Percentiles rank a stretch among this genome's conserved stretches.
Conservation (phyloP, 2,329 filamentous ascomycete genomes). For the Tolypocladium inflatum region DNA sequence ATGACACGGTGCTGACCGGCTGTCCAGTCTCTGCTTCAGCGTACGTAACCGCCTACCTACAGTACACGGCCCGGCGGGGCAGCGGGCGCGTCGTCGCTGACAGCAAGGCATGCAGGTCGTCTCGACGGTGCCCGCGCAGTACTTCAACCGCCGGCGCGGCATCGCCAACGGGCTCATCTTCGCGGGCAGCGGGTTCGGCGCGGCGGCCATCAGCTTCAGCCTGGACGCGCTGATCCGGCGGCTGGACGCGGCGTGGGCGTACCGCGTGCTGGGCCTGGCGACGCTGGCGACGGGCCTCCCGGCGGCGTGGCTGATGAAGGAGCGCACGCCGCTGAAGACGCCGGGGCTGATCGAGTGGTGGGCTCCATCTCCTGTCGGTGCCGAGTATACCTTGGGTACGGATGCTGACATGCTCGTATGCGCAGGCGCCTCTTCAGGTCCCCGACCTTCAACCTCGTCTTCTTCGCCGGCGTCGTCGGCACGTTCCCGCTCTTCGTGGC, state of each 20-base stretch:
- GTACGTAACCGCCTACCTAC: too few relatives aligned
- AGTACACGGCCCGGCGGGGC: neutral
- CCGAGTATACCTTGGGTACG: too few relatives aligned
- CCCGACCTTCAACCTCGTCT: slow-evolving; percentile 40
- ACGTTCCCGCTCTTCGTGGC: slow-evolving; percentile 53
- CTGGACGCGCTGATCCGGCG: neutral
- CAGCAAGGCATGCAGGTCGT: neutral
- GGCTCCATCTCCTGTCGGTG: too few relatives aligned
- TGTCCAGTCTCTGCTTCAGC: neutral
- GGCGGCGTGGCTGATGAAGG: neutral
- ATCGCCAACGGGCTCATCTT: neutral
- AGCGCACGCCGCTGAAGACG: neutral
- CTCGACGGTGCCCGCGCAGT: neutral
- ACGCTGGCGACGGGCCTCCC: neutral
- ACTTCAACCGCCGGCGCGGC: neutral
- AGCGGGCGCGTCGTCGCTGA: neutral
- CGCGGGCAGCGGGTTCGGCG: neutral
- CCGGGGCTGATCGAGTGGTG: neutral
- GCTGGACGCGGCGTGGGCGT: neutral
- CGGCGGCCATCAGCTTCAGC: neutral
- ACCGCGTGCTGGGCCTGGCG: neutral
- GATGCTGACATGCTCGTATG: too few relatives aligned
- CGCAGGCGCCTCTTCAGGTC: slow-evolving; percentile 41
- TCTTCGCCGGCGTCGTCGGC: slow-evolving; percentile 42
- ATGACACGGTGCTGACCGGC: neutral